Evolutionary conservation across 208 protist genomes (phyloP).

Genomic region (Leishmania amazonensis): DNA sequence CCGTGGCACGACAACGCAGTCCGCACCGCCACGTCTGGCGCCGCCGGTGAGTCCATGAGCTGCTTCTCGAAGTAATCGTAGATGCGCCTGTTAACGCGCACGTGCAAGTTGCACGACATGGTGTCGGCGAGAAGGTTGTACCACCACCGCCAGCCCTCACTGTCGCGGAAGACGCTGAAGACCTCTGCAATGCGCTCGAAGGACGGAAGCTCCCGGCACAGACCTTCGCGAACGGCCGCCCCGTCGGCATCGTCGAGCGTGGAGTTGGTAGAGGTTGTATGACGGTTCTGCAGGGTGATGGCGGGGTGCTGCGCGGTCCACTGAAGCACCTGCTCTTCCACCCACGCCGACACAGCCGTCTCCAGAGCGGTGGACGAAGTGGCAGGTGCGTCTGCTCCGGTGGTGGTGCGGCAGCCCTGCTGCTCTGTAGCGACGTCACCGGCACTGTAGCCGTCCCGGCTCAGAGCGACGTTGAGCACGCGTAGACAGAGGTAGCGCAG

Average conservation of each 20-base stretch:
- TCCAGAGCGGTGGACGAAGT: not conserved
- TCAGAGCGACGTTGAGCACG: constrained; percentile 11
- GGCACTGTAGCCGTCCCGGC: not conserved
- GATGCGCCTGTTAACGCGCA: constrained; percentile 10
- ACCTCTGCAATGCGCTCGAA: constrained; percentile 13
- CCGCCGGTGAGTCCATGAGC: not conserved
- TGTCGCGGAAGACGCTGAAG: constrained; percentile 9
- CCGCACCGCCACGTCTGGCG: constrained; percentile 14
- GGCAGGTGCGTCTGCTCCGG: not conserved
- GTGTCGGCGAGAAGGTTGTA: constrained; percentile 20
- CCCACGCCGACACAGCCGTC: constrained; percentile 22
- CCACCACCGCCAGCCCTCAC: constrained; percentile 32
- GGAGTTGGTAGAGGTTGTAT: not conserved
- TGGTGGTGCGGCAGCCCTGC: not conserved
- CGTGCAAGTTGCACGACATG: constrained; percentile 28
- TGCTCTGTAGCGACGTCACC: constrained; percentile 2
- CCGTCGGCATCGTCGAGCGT: not conserved
- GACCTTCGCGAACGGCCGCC: constrained; percentile 4
- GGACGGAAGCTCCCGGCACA: constrained; percentile 19
- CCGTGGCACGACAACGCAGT: constrained; percentile 1
- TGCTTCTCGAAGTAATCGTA: constrained; percentile 10
- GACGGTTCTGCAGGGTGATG: not conserved
- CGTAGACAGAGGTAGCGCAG: constrained; percentile 33
- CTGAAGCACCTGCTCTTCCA: constrained; percentile 18
- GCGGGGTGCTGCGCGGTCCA: constrained; percentile 4